Evolutionary conservation across 139 green algal genomes (phyloP).

Genomic region (Dunaliella sp.): DNA sequence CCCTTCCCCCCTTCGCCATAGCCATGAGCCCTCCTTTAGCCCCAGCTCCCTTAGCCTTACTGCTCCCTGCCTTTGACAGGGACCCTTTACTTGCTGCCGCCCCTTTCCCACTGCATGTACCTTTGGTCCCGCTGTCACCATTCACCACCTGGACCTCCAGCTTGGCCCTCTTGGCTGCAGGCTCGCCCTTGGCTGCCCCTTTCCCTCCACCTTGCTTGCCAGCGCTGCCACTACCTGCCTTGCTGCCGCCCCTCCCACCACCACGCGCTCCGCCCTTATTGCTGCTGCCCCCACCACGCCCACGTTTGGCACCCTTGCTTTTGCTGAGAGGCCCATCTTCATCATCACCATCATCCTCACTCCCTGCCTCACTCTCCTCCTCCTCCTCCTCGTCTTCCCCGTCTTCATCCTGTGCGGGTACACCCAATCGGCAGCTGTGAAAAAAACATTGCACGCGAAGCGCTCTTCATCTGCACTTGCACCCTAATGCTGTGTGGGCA

Average conservation of each 20-base stretch:
- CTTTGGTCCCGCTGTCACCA: neutral
- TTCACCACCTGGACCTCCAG: slow-evolving; percentile 2
- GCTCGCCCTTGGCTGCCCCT: neutral
- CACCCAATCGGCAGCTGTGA: too few relatives aligned
- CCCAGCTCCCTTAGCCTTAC: neutral
- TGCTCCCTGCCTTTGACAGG: neutral
- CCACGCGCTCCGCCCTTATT: neutral
- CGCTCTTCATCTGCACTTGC: too few relatives aligned
- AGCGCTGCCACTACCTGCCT: neutral
- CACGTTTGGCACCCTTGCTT: slow-evolving; percentile 2
- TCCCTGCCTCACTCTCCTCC: slow-evolving; percentile 25
- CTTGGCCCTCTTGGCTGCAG: neutral
- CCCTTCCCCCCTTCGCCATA: neutral
- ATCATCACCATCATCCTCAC: slow-evolving; percentile 26
- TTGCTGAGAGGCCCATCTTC: slow-evolving; percentile 4
- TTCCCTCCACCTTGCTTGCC: neutral
- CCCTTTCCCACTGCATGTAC: neutral
- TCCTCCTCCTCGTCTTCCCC: slow-evolving; percentile 28
- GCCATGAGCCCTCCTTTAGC: neutral
- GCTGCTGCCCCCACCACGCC: neutral
- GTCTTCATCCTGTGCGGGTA: neutral
- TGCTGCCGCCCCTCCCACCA: neutral
- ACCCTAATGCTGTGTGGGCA: too few relatives aligned
- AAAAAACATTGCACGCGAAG: too few relatives aligned
- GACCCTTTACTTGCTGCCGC: neutral